Evolutionary conservation across 2,329 filamentous ascomycete species (phyloP).

Genomic region (Parafenestella ontariensis): DNA sequence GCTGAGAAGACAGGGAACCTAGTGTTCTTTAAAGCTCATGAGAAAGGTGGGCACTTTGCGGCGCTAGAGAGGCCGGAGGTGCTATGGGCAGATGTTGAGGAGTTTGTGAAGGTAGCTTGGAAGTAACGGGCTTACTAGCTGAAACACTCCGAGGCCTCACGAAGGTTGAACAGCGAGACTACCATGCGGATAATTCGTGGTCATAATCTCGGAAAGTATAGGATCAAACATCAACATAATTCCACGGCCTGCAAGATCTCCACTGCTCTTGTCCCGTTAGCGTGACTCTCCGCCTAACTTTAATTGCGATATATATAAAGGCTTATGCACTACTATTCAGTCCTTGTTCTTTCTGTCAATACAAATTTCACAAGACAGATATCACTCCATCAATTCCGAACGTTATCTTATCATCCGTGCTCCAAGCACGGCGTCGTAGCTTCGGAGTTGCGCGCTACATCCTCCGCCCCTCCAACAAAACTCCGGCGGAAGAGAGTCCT

Average conservation of each 20-base stretch:
- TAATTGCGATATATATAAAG: no score
- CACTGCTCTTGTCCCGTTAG: no score
- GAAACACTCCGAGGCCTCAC: no score
- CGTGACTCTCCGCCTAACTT: no score
- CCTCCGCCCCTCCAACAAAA: background rate
- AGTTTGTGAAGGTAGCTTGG: slow-evolving; percentile 50
- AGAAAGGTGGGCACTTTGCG: slow-evolving; percentile 57
- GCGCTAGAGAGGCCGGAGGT: slow-evolving; percentile 53
- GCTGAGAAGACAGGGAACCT: slow-evolving; percentile 49
- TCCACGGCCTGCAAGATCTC: no score
- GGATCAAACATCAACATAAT: no score
- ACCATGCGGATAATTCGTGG: no score
- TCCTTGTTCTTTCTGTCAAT: no score
- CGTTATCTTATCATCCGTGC: background rate
- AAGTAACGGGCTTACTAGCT: slow-evolving; percentile 11
- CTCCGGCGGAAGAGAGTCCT: background rate
- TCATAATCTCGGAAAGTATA: no score
- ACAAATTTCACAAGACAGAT: background rate
- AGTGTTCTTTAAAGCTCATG: slow-evolving; percentile 47
- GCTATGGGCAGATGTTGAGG: slow-evolving; percentile 55
- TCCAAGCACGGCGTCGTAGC: background rate
- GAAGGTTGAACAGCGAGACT: no score
- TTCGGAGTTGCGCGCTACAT: background rate
- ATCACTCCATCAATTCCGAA: no score
- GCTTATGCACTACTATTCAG: no score